Evolutionary conservation across 163 green algal genomes (phyloP), one percentile per base, ranked within the genome.

Genomic region (Chlorella variabilis): DNA sequence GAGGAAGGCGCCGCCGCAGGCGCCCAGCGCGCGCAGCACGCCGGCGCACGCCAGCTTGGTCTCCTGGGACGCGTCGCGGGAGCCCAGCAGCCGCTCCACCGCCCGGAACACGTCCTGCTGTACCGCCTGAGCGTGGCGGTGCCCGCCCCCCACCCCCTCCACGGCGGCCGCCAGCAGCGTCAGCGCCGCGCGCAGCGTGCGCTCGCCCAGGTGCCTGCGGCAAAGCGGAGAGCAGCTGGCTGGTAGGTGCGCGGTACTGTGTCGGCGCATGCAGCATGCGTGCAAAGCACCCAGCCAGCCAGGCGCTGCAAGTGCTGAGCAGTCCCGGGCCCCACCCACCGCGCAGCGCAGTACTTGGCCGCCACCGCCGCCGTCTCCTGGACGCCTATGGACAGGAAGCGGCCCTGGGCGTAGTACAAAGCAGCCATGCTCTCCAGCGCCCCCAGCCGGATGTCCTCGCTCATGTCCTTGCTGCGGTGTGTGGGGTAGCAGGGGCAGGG

Each of bases 361-460:
- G 89, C 89, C 21, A 94, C 80, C 25, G 81, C 82, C 59, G 91
- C 70, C 27, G 81, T 89, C 48, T 93, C 89, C 4, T 84, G 63
- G 31, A 87, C 86, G 31, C 86, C 86, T 29, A 90, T 88, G 0
- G 85, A 85, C 31, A 96, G 80, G 41, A 56, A 83, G 33, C 81
- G 83, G 27, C 92, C 92, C 38, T 94, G 84, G 0, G 45, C 71
- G 1, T 71, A 41, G 39, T 86, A 85, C n/a, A 96, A 83, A 38
- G 90, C 74, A 17, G 85, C 87, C 62, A 96, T 81, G 39, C 88
- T 83, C 61, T 94, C 89, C 62, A 95, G 78, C 39, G 89, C 86
- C 0, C 88, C 88, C 75, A 94, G 51, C 1, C 92, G 84, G 15
- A 91, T 71, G 36, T 85, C 74, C 81, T 95, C 86, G 7, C 31